phyloP scores from a whole-genome alignment of 306 rosid species.

The Pyrus communis region DNA sequence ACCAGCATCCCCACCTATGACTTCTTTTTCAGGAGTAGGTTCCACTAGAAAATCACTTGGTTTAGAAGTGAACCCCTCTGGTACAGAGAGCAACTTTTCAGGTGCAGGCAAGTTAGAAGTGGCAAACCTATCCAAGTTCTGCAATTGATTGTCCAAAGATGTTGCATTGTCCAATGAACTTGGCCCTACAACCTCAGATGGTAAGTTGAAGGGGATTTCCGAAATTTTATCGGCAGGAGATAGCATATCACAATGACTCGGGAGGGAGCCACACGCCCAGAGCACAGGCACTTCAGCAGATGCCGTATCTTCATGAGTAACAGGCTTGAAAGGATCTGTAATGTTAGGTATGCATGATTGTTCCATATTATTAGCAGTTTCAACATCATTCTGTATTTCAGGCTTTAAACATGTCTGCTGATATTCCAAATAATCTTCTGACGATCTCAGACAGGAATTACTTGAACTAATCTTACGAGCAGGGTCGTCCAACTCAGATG shows the following conservation, averaged over 20 bases:
- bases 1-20: slow-evolving; percentile 26
- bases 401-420: slow-evolving; percentile 35
- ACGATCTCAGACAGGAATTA: slow-evolving; percentile 23
- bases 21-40: slow-evolving; percentile 56
- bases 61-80: slow-evolving; percentile 34
- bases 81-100: slow-evolving; percentile 63
- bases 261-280: slow-evolving; percentile 54
- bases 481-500: slow-evolving; percentile 51
- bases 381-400: slow-evolving; percentile 32
- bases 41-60: slow-evolving; percentile 44
- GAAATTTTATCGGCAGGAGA: slow-evolving; percentile 44
- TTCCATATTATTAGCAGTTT: slow-evolving; percentile 29
- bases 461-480: slow-evolving; percentile 40
- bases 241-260: slow-evolving; percentile 23
- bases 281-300: slow-evolving; percentile 36
- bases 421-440: slow-evolving; percentile 40
- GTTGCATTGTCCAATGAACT: slow-evolving; percentile 22
- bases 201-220: not conserved
- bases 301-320: slow-evolving; percentile 25
- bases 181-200: slow-evolving; percentile 4
- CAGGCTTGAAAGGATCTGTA: slow-evolving; percentile 25
- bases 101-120: slow-evolving; percentile 59
- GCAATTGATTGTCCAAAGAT: slow-evolving; percentile 25
- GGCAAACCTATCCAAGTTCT: slow-evolving; percentile 34
- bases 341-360: slow-evolving; percentile 30